Evolutionary conservation across 2,329 filamentous ascomycete genomes (phyloP), one percentile per base, ranked within the genome.

Genomic region (Xylaria sp.): DNA sequence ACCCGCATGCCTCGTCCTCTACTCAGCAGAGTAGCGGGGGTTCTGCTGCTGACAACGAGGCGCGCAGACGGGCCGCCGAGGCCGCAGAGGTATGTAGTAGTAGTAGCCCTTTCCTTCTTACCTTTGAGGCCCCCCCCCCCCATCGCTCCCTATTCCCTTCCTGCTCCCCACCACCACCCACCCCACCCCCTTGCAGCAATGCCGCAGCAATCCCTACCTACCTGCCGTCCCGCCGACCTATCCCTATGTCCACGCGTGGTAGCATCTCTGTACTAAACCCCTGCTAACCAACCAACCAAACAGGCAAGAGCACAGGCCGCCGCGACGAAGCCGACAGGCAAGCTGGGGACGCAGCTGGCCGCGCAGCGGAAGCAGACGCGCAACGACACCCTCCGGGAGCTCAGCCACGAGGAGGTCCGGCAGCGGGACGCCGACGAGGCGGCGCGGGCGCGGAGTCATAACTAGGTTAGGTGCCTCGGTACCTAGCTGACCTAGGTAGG

Each of bases 61-160:
- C 91, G 29, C 81, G 87, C 54, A 80, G 78, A 50, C 89, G 85
- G 56, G 92, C 92, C 3, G 91, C 91, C 0, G 83, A 85, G 61
- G 92, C 92, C 48, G 92, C 92, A 56, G 90, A 95, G 86, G 92
- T 95, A 72, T 69, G 85, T n/a, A n/a, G n/a, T n/a, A n/a, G n/a
- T n/a, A n/a, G n/a, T n/a, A n/a, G n/a, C n/a, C n/a, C n/a, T n/a
- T n/a, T n/a, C n/a, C n/a, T n/a, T n/a, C n/a, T n/a, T n/a, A n/a
- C n/a, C n/a, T n/a, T n/a, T n/a, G n/a, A n/a, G n/a, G n/a, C n/a
- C n/a, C n/a, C n/a, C n/a, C n/a, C n/a, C 59, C 41, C 16, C 43
- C 24, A 26, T 5, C 24, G 24, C 24, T 37, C 44, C 21, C 20
- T 34, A 24, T 41, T n/a, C 34, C n/a, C 34, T 41, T n/a, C 34